phyloP scores from a whole-genome alignment of 305 asterid genomes.

The Fraxinus ornus region DNA sequence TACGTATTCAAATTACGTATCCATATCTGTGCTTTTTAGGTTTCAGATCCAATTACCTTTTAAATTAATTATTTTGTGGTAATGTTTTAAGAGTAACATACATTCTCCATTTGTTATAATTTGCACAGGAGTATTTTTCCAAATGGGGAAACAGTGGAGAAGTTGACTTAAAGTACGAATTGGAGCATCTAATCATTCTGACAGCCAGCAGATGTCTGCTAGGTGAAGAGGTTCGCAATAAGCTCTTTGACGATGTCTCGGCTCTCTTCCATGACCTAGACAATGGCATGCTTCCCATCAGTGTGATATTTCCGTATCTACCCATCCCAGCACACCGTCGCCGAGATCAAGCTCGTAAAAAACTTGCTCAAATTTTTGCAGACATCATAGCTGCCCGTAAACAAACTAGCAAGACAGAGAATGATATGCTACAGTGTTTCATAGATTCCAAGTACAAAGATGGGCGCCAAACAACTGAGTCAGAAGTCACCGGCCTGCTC shows the following conservation, averaged over 20 bases:
- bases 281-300: slow-evolving; percentile 1
- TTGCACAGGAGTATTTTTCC: slow-evolving; percentile 15
- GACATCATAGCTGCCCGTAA: background rate
- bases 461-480: slow-evolving; percentile 46
- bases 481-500: slow-evolving; percentile 51
- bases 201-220: slow-evolving; percentile 1
- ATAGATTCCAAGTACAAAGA: slow-evolving; percentile 58
- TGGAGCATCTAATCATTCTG: background rate
- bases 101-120: background rate
- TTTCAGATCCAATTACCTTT: background rate
- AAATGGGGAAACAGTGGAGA: slow-evolving; percentile 1
- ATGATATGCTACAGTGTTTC: background rate
- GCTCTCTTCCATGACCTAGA: background rate
- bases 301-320: background rate
- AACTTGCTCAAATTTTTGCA: background rate
- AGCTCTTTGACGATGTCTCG: background rate
- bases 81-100: no score
- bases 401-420: background rate
- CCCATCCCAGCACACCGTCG: background rate
- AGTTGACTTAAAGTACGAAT: background rate
- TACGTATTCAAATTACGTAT: no score
- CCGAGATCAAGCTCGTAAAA: background rate
- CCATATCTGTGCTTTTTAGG: no score
- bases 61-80: no score
- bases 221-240: background rate